A percentile compares a stretch with the other conserved stretches of the same genome.
Evolutionary conservation across 257 asterid genomes (phyloP).

Genomic region (Oldenlandia corymbosa): DNA sequence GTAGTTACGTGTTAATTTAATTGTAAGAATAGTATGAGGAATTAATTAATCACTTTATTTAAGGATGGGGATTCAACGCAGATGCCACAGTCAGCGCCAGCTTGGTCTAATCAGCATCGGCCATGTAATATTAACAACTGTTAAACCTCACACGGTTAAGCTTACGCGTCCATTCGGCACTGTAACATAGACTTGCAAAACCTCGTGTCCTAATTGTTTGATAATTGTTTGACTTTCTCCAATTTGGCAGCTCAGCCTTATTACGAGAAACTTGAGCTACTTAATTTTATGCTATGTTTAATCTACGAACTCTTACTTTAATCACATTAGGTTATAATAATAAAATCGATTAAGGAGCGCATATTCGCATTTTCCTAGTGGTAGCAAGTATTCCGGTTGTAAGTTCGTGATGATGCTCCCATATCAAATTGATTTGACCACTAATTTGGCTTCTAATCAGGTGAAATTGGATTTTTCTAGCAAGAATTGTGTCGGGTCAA

Average conservation of each 20-base stretch:
- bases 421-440: background rate
- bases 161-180: background rate
- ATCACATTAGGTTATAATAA: no score
- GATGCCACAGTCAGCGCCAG: constrained; percentile 18
- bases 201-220: constrained; percentile 8
- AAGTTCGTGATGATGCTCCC: no score
- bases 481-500: no score
- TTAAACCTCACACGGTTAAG: constrained; percentile 16
- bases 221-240: background rate
- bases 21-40: no score
- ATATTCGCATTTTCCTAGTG: no score
- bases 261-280: no score
- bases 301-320: no score
- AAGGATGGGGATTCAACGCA: background rate
- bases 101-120: background rate
- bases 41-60: background rate
- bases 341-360: no score
- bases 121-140: background rate
- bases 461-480: background rate
- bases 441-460: background rate
- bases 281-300: no score
- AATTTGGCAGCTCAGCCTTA: constrained; percentile 1
- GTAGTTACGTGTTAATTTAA: background rate
- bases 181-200: background rate
- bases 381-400: no score